Conservation (phyloP, 345 rosid genomes). For the Euphorbia lathyris region DNA sequence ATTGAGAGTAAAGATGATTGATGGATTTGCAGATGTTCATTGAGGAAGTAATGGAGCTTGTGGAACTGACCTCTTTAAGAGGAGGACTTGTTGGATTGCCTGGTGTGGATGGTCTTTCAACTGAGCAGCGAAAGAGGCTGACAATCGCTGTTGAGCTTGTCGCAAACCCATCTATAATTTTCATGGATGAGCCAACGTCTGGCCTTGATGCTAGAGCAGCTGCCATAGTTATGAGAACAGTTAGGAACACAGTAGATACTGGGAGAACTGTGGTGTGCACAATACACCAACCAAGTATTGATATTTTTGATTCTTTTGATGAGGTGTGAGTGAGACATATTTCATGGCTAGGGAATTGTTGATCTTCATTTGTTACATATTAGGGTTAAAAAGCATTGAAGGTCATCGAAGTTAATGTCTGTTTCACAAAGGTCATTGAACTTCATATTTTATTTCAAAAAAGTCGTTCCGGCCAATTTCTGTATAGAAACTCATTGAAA, state of each 20-base stretch:
- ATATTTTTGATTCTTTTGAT: constrained; percentile 55
- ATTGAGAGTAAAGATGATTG: constrained; percentile 4
- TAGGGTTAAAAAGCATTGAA: too few species aligned
- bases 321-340: constrained; percentile 42
- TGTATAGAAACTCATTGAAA: too few species aligned
- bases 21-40: constrained; percentile 43
- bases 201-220: constrained; percentile 72
- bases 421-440: too few species aligned
- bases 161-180: constrained; percentile 54
- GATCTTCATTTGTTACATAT: background rate
- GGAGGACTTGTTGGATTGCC: constrained; percentile 74
- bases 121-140: constrained; percentile 82
- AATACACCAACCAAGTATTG: constrained; percentile 60
- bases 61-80: constrained; percentile 57
- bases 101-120: constrained; percentile 76
- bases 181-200: constrained; percentile 65
- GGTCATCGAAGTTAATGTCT: too few species aligned
- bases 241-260: constrained; percentile 45
- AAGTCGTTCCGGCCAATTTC: too few species aligned
- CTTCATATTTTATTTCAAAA: too few species aligned
- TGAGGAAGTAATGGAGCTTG: constrained; percentile 87
- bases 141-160: constrained; percentile 60
- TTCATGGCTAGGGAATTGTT: constrained; percentile 3
- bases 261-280: constrained; percentile 56
- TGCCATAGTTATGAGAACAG: constrained; percentile 59